Evolutionary conservation across 345 rosid species (phyloP).

Genomic region (Populus tremula): DNA sequence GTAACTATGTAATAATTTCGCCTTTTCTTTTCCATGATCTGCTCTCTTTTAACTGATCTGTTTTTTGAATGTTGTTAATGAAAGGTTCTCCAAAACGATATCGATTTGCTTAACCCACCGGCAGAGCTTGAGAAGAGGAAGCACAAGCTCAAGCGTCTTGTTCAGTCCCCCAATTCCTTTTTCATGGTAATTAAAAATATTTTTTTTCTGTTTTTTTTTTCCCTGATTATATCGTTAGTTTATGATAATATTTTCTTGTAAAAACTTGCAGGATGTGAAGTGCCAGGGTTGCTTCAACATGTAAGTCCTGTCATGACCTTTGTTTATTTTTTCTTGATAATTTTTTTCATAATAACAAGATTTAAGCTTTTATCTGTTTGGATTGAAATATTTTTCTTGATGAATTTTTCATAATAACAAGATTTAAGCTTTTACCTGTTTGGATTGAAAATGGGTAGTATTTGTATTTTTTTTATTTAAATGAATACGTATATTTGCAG

Average conservation of each 20-base stretch:
- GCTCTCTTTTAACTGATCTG: neutral
- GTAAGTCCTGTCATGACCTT: neutral
- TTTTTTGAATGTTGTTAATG: neutral
- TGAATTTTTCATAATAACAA: neutral
- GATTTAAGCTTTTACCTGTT: neutral
- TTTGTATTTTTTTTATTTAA: neutral
- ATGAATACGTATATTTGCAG: neutral
- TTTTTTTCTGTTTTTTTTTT: neutral
- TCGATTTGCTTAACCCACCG: constrained; percentile 17
- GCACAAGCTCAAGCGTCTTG: constrained; percentile 25
- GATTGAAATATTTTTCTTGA: neutral
- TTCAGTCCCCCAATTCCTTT: constrained; percentile 19
- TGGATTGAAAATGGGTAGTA: no score
- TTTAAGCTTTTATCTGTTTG: neutral
- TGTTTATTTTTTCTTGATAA: neutral
- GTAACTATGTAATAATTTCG: neutral
- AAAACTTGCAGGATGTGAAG: constrained; percentile 16
- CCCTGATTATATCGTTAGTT: neutral
- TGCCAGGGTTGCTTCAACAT: constrained; percentile 24
- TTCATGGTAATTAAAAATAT: constrained; percentile 8
- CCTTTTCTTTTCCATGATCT: neutral
- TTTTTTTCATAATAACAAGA: neutral
- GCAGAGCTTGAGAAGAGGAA: constrained; percentile 20
- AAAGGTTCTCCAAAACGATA: constrained; percentile 17
- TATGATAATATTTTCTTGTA: neutral